phyloP scores from a whole-genome alignment of 768 basidiomycete species.

The Gymnopilus dilepis region DNA sequence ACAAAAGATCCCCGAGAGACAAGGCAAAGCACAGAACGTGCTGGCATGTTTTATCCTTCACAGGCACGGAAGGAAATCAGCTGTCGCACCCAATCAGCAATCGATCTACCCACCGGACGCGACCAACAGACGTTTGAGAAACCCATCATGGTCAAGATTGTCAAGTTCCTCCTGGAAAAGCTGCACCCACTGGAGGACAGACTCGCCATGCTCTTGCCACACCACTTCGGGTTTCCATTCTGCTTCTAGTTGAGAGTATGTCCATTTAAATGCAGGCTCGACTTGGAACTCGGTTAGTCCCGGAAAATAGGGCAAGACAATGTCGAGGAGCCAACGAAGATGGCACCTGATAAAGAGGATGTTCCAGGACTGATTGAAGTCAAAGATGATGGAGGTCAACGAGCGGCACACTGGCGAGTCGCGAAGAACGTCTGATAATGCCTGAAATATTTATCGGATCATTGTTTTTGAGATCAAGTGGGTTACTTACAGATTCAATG shows the following conservation, averaged over 20 bases:
- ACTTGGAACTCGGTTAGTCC: not conserved
- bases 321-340: not conserved
- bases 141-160: not conserved
- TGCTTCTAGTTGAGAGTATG: not conserved
- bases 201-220: not conserved
- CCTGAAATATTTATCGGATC: not conserved
- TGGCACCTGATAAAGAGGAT: not conserved
- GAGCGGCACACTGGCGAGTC: not conserved
- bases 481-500: too few species aligned
- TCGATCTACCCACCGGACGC: not conserved
- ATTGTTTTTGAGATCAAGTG: too few species aligned
- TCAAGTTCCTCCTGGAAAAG: not conserved
- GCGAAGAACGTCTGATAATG: not conserved
- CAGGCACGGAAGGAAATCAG: too few species aligned
- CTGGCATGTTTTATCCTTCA: too few species aligned
- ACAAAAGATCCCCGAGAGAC: too few species aligned
- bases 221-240: conserved; percentile 4
- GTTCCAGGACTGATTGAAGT: not conserved
- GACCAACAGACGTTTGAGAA: not conserved
- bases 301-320: conserved; percentile 3
- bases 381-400: not conserved
- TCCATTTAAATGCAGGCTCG: not conserved
- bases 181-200: not conserved
- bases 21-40: too few species aligned
- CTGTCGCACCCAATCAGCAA: too few species aligned